Evolutionary conservation across 192 early-diverging fungal genomes (phyloP), one percentile per base, ranked within the genome.

Genomic region (Tieghemiomyces parasiticus): DNA sequence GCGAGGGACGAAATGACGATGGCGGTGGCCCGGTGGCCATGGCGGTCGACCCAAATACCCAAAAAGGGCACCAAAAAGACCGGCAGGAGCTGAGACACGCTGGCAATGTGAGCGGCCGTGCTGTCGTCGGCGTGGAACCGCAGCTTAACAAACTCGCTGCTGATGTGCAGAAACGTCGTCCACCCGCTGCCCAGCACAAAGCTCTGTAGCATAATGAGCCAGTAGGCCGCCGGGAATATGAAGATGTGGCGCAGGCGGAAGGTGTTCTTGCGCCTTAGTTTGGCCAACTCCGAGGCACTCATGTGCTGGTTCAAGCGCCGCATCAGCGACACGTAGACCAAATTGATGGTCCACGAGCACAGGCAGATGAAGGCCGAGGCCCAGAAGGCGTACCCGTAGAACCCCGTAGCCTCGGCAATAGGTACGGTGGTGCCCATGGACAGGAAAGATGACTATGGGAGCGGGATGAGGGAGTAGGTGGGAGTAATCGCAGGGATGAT

Each of bases 121-220:
- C 69, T 54, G 54, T 89, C 83, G n/a, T 68, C 65, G 16, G 72
- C 68, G 22, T 69, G 74, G 60, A 83, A 89, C 10, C 82, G 79
- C 55, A 83, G 71, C 61, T 86, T 87, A 8, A 89, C 72, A 34
- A 87, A 78, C 66, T 89, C 83, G 58, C 82, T 81, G 60, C 79
- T 78, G 25, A 85, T 81, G 58, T 81, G 79, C 51, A 85, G 65
- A 52, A 83, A 85, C 67, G 74, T 78, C 49, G 72, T 79, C 81
- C 83, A 85, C 9, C 67, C 75, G 60, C 76, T 74, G 31, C 83
- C 81, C 31, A 85, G 51, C 3, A 73, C 64, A 33, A 85, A 80
- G 54, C 78, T 77, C 67, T 79, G 73, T 30, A 69, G 33, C 13
- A 76, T 70, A 35, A 83, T 67, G 52, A 83, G 52, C 83, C 83